Evolutionary conservation across 108 stramenopile genomes (phyloP), one percentile per base, ranked within the genome.

Genomic region (Nitzschia sp.): DNA sequence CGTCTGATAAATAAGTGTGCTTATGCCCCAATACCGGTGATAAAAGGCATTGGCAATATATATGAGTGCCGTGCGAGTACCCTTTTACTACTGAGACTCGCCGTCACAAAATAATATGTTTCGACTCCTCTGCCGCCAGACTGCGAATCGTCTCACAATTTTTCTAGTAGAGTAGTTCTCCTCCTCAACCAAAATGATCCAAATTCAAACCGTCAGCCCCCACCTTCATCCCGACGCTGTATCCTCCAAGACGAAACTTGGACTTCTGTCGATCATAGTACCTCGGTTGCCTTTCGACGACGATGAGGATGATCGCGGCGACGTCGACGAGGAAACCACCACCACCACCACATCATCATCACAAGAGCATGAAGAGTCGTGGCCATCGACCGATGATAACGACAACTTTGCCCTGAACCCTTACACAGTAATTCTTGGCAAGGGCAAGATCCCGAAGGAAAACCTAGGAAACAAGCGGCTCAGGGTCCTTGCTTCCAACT

Each of bases 341-440:
- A 45, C 42, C 42, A 45, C 42, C 42, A 45, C 42, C 9, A 45
- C 9, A 9, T 15, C 42, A 45, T 15, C 42, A 45, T 45, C 45
- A 45, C 15, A 9, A 13, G 45, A 45, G 15, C 45, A 45, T 45
- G 45, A 9, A 54, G 17, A 23, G 6, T 11, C 17, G 53, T 54
- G 15, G 24, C 53, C 53, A 54, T 19, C 17, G 24, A 54, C 53
- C 15, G 24, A 54, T n/a, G n/a, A n/a, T n/a, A n/a, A n/a, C n/a
- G n/a, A 9, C 56, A 27, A 26, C 25, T 58, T 9, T 29, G 60
- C 35, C 36, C 29, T 31, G 47, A 13, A 46, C 64, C 17, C 45
- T 19, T 67, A 55, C 38, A 55, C 66, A 11, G 66, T 67, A n/a
- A 67, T 67, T 27, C 23, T 67, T 36, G 66, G 66, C 15, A 36